Base-by-base conservation (phyloP, 768 basidiomycete species). In the Dioszegia crocea region DNA sequence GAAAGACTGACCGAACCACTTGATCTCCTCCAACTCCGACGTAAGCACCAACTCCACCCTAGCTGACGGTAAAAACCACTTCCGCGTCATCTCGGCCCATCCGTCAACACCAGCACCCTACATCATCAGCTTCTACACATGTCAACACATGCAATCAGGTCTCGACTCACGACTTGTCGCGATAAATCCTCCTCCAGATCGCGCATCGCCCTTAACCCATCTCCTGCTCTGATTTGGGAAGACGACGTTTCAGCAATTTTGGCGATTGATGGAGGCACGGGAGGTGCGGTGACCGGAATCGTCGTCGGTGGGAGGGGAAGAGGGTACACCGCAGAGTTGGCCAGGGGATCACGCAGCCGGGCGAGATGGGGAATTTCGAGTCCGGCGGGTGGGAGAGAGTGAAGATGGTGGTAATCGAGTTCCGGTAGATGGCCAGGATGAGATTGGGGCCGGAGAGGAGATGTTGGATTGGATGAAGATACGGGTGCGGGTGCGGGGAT, bases 141-240 rank as follows among this genome's bases (percentile, higher is more conserved):
- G 19, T 12, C 19, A 51, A n/a, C 19, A 3, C 8, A 2, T 23
- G 40, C 36, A 38, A 16, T 2, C n/a, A 10, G 19, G 29, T n/a
- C 19, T 19, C 5, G 19, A 38, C 49, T 36, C n/a, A 51, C 49
- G 3, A 51, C 49, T 19, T 51, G 10, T 9, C n/a, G 19, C 30
- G 31, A 14, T 14, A 51, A 27, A 9, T 39, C 49, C 49, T 51
- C 49, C 21, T 51, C 49, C 1, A 51, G 19, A 38, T 51, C 49
- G 31, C 49, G 16, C 31, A 51, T 51, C 2, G 33, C 36, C 24
- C 49, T 51, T 17, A 51, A 27, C 24, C 49, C 49, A 36, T 51
- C 49, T 11, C 49, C 31, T 3, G 16, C n/a, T 24, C 47, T 48
- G 27, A 27, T 29, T 30, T 21, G 27, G 9, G 24, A 17, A 16